Conservation (phyloP, 345 rosid genomes). For the Gossypium mustelinum region DNA sequence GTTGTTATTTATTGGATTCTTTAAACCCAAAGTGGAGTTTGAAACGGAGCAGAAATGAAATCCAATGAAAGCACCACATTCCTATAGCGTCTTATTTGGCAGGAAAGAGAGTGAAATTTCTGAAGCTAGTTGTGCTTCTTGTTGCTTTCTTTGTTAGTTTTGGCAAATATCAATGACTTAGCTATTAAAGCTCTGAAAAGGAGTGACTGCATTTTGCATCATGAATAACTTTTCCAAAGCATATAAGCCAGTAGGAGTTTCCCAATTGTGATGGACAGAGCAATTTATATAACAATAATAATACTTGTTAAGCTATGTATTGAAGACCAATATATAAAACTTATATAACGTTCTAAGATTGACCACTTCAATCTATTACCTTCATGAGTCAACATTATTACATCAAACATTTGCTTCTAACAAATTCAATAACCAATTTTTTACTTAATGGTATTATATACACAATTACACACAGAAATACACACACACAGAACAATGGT, state of each 20-base stretch:
- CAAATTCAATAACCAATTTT: slow-evolving; percentile 20
- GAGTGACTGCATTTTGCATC: background rate
- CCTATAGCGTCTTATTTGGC: background rate
- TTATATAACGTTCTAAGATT: background rate
- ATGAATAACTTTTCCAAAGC: too few relatives aligned
- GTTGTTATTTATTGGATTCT: too few relatives aligned
- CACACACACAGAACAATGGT: background rate
- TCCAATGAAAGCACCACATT: too few relatives aligned
- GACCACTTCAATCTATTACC: background rate
- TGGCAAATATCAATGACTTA: background rate
- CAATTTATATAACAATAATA: background rate
- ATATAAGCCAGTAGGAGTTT: background rate
- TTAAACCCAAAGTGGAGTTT: too few relatives aligned
- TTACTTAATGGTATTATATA: slow-evolving; percentile 13
- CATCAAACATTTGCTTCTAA: slow-evolving; percentile 13
- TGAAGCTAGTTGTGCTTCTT: background rate
- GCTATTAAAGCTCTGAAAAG: background rate
- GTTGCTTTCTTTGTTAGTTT: too few relatives aligned
- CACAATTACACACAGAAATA: background rate
- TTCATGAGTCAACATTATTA: background rate
- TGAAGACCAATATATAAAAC: background rate
- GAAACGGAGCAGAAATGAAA: too few relatives aligned
- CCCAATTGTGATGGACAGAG: background rate
- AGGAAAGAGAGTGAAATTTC: background rate
- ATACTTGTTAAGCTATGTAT: background rate